A percentile compares a stretch with the other conserved stretches of the same genome.
phyloP scores from a whole-genome alignment of 1,284 basidiomycete species.

The Cryptococcus depauperatus region DNA sequence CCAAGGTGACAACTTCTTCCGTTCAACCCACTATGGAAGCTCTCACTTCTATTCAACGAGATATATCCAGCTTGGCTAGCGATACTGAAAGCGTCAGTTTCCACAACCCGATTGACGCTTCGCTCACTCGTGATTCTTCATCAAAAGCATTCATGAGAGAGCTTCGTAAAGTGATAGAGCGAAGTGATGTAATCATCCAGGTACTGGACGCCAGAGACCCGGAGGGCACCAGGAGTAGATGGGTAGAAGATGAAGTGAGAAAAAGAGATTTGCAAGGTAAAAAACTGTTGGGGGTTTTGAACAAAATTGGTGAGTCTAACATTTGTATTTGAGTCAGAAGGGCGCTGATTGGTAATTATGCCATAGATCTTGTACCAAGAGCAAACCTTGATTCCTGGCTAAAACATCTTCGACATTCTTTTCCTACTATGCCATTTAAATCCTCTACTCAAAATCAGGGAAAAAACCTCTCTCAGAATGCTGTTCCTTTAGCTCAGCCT shows the following conservation, averaged over 20 bases:
- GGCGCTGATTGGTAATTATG: constrained; percentile 6
- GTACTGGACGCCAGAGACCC: constrained; percentile 82
- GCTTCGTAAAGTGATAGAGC: constrained; percentile 85
- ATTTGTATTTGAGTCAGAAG: not conserved
- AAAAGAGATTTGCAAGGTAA: constrained; percentile 77
- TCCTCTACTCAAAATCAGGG: constrained; percentile 75
- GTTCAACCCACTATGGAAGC: constrained; percentile 11
- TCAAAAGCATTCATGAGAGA: constrained; percentile 61
- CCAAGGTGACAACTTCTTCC: not conserved
- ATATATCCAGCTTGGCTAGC: constrained; percentile 30
- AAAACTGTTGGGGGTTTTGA: constrained; percentile 77
- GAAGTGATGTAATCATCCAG: constrained; percentile 79
- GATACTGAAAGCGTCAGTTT: constrained; percentile 38
- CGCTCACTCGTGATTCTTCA: constrained; percentile 48
- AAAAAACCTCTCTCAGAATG: constrained; percentile 56
- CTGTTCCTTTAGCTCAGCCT: constrained; percentile 37
- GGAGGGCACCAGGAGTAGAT: constrained; percentile 73
- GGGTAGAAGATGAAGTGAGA: constrained; percentile 84
- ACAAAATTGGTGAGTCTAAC: constrained; percentile 73
- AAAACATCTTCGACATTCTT: constrained; percentile 77
- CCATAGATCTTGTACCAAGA: constrained; percentile 74
- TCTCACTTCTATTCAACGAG: constrained; percentile 51
- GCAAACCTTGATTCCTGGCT: constrained; percentile 88
- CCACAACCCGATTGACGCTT: constrained; percentile 51
- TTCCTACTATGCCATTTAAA: constrained; percentile 89